phyloP scores from a whole-genome alignment of 164 flowering plant genomes.

The Nymphaea colorata region DNA sequence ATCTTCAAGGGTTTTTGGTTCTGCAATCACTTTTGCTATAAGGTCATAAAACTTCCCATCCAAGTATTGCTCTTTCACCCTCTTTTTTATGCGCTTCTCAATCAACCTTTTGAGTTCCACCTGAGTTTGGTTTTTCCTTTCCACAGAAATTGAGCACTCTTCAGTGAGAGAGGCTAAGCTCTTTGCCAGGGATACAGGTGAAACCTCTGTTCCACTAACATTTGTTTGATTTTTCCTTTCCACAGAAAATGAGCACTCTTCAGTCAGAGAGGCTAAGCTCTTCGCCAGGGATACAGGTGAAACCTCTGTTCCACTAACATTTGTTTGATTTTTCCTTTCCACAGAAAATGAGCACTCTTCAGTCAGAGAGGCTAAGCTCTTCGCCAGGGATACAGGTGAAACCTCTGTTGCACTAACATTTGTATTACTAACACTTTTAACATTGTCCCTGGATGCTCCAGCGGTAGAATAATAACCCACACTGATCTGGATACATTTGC shows the following conservation, averaged over 20 bases:
- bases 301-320: background rate
- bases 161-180: constrained; percentile 60
- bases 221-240: constrained; percentile 20
- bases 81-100: constrained; percentile 70
- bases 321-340: constrained; percentile 20
- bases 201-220: background rate
- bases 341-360: constrained; percentile 35
- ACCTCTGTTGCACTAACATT: background rate
- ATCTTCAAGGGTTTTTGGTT: constrained; percentile 57
- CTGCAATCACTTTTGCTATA: constrained; percentile 59
- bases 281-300: constrained; percentile 30
- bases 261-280: constrained; percentile 57
- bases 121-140: constrained; percentile 27
- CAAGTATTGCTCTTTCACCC: constrained; percentile 59
- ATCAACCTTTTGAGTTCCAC: constrained; percentile 50
- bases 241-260: constrained; percentile 29
- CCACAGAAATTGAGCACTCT: constrained; percentile 27
- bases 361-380: constrained; percentile 53
- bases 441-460: background rate
- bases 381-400: constrained; percentile 27
- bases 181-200: constrained; percentile 30
- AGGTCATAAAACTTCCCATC: constrained; percentile 64
- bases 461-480: background rate
- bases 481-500: background rate
- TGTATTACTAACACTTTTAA: constrained; percentile 1